Evolutionary conservation across 345 rosid species (phyloP), one percentile per base, ranked within the genome.

Genomic region (Hibiscus trionum): DNA sequence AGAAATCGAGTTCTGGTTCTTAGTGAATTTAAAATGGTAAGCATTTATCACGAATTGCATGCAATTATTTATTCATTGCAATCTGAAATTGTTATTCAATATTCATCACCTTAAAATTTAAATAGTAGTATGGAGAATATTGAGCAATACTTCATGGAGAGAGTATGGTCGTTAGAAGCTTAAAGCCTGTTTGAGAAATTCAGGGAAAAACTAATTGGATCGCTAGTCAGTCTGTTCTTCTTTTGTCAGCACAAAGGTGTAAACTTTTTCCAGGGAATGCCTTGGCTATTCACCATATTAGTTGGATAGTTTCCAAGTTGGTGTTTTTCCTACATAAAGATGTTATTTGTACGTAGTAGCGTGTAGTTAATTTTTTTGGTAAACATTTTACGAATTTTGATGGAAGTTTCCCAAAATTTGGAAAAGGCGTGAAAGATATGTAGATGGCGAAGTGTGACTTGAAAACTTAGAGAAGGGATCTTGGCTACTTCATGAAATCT

Each of bases 1-100:
- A 85, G 74, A 87, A 87, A 82, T 80, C 86, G 17, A 74, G 82
- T 76, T 82, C 85, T 16, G 87, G 83, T 68, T 73, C 82, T 71
- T 82, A 78, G 76, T 46, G 75, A 70, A 47, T 21, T 74, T 24
- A 49, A 74, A 73, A 75, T 69, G 84, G 87, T 80, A 75, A 74
- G 82, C 24, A 37, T 49, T 69, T 63, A 17, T 61, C 66, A 5
- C 52, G 74, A 9, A 26, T 7, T 64, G 21, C 37, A 12, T 2
- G 16, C 7, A 10, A 57, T 55, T 4, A 44, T 58, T 39, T 70
- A 16, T 50, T 67, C 29, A 26, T 26, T 67, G 24, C 50, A 4
- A 68, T 50, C 42, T 29, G 42, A 68, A 65, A 12, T 46, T 47
- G 5, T 46, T 7, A 10, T 16, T 35, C 26, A 27, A 27, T 49